A percentile compares a stretch with the other conserved stretches of the same genome.
Evolutionary conservation across 768 basidiomycete genomes (phyloP).

Genomic region (Ephemerocybe angulata): DNA sequence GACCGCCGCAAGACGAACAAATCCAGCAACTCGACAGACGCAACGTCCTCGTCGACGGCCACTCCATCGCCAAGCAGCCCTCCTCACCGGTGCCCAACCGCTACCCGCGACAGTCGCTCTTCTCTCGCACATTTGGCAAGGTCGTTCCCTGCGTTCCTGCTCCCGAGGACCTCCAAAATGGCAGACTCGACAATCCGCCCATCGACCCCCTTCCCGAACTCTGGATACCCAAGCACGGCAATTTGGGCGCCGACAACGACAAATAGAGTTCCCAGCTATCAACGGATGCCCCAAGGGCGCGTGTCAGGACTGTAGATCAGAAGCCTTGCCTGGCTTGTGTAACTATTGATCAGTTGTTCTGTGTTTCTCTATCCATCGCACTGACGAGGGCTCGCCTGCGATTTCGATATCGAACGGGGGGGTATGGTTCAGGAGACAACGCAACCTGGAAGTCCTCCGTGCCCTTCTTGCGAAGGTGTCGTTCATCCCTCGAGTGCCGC

Average conservation of each 20-base stretch:
- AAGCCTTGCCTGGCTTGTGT: no score
- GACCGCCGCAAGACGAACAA: conserved; percentile 41
- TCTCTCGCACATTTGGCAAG: conserved; percentile 59
- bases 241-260: conserved; percentile 5
- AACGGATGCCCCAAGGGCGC: conserved; percentile 27
- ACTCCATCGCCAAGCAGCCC: conserved; percentile 30
- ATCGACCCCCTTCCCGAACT: conserved; percentile 18
- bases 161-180: conserved; percentile 36
- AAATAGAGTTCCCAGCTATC: conserved; percentile 21
- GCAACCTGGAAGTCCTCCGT: no score
- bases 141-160: conserved; percentile 67
- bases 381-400: no score
- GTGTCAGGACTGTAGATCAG: no score
- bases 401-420: no score
- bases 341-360: no score
- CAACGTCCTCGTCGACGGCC: conserved; percentile 30
- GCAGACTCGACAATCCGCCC: conserved; percentile 21
- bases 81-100: conserved; percentile 18
- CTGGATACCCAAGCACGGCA: conserved; percentile 11
- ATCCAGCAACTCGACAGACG: conserved; percentile 31
- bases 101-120: conserved; percentile 50
- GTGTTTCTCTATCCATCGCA: no score
- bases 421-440: no score
- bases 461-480: no score
- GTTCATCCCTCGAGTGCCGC: no score